Conservation (phyloP, 2,329 filamentous ascomycete genomes). For the Fusarium sp. region DNA sequence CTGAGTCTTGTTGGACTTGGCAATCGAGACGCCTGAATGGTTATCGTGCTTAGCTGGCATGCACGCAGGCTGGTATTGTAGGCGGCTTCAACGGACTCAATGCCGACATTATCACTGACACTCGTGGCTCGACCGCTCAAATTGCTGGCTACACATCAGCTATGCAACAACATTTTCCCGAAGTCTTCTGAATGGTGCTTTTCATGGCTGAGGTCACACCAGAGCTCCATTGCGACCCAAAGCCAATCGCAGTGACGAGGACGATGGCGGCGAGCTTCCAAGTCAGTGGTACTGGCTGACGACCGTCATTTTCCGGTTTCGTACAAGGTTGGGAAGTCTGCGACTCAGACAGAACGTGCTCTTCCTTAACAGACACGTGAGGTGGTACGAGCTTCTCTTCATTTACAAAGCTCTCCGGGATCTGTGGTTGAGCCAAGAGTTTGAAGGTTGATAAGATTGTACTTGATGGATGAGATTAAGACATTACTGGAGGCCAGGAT, state of each 20-base stretch:
- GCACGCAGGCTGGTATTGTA: background rate
- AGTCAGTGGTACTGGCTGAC: background rate
- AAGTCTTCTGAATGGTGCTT: conserved; percentile 55
- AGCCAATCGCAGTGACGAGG: conserved; percentile 64
- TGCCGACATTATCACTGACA: background rate
- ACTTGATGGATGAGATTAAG: background rate
- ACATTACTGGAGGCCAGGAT: too few species aligned
- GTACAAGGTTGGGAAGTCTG: background rate
- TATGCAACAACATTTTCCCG: background rate
- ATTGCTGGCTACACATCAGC: background rate
- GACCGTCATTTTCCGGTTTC: background rate
- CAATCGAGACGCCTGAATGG: too few species aligned
- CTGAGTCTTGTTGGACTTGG: background rate
- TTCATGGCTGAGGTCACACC: conserved; percentile 71
- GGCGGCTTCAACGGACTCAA: background rate
- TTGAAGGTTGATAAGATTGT: background rate
- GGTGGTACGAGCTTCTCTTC: background rate
- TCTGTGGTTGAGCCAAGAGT: background rate
- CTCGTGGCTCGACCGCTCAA: background rate
- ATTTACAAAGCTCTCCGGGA: background rate
- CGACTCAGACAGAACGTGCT: background rate
- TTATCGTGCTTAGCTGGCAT: background rate
- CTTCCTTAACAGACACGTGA: background rate
- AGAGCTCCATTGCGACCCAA: conserved; percentile 68
- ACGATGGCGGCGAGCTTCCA: conserved; percentile 54